Evolutionary conservation across 805 yeast genomes (phyloP).

Genomic region (Tetrapisispora nanseiensis): DNA sequence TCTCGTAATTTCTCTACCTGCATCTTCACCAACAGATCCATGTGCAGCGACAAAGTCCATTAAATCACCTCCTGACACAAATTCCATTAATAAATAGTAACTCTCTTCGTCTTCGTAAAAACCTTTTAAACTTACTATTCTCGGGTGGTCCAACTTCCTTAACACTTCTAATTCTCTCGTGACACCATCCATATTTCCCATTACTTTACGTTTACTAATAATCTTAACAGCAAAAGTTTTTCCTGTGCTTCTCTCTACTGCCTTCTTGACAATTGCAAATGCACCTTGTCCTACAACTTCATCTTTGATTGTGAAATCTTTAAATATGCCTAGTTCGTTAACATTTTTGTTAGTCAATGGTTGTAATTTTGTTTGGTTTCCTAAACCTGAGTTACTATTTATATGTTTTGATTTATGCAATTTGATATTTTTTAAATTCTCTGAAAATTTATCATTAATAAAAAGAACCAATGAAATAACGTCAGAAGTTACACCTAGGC

Average conservation of each 20-base stretch:
- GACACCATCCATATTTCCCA: slow-evolving; percentile 72
- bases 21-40: slow-evolving; percentile 86
- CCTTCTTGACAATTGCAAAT: slow-evolving; percentile 89
- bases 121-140: slow-evolving; percentile 73
- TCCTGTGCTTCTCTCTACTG: slow-evolving; percentile 77
- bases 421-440: slow-evolving; percentile 15
- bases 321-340: slow-evolving; percentile 40
- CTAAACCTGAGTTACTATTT: slow-evolving; percentile 2
- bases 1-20: slow-evolving; percentile 73
- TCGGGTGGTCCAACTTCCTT: slow-evolving; percentile 68
- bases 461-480: slow-evolving; percentile 40
- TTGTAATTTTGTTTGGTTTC: slow-evolving; percentile 4
- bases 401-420: slow-evolving; percentile 4
- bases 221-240: slow-evolving; percentile 85
- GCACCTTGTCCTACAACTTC: slow-evolving; percentile 97
- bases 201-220: slow-evolving; percentile 70
- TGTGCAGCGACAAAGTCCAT: slow-evolving; percentile 95
- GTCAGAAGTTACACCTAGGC: slow-evolving; percentile 73
- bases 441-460: slow-evolving; percentile 31
- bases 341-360: slow-evolving; percentile 1
- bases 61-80: slow-evolving; percentile 90
- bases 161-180: slow-evolving; percentile 78
- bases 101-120: slow-evolving; percentile 75
- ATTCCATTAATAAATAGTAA: slow-evolving; percentile 89
- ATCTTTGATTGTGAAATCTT: slow-evolving; percentile 66